phyloP scores from a whole-genome alignment of 129 eudicot species.

The Lactuca saligna region DNA sequence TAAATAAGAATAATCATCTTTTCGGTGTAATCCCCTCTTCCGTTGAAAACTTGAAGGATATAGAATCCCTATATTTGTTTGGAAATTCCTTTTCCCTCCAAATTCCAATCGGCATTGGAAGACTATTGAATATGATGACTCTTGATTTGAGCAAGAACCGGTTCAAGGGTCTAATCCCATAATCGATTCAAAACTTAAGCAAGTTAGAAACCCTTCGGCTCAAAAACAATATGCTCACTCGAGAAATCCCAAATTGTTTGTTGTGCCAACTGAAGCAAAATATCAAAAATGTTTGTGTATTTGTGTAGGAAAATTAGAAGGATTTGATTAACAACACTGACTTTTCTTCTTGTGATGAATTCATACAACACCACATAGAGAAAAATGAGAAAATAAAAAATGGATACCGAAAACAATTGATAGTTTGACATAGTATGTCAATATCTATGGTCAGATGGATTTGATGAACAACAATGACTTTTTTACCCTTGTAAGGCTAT shows the following conservation, averaged over 20 bases:
- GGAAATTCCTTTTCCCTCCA: conserved; percentile 36
- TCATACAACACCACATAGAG: too few relatives aligned
- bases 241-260: conserved; percentile 37
- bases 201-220: conserved; percentile 40
- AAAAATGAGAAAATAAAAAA: too few relatives aligned
- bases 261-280: too few relatives aligned
- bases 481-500: too few relatives aligned
- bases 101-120: conserved; percentile 45
- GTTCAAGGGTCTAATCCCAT: conserved; percentile 43
- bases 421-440: too few relatives aligned
- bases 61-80: conserved; percentile 39
- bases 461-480: too few relatives aligned
- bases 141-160: conserved; percentile 48
- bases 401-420: too few relatives aligned
- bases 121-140: conserved; percentile 33
- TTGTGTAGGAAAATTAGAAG: too few relatives aligned
- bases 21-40: conserved; percentile 41
- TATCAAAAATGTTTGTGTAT: too few relatives aligned
- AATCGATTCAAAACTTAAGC: conserved; percentile 36
- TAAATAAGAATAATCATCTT: conserved; percentile 50
- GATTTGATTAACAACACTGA: too few relatives aligned
- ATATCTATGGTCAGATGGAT: too few relatives aligned
- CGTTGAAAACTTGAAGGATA: conserved; percentile 29
- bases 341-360: too few relatives aligned
- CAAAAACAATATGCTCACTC: conserved; percentile 40